Percentiles rank a stretch among this genome's conserved stretches.
These are phyloP conservation scores for Ruellia speciosa DNA, from an alignment of 305 asterid genomes.

Conservation along the genomic window DNA sequence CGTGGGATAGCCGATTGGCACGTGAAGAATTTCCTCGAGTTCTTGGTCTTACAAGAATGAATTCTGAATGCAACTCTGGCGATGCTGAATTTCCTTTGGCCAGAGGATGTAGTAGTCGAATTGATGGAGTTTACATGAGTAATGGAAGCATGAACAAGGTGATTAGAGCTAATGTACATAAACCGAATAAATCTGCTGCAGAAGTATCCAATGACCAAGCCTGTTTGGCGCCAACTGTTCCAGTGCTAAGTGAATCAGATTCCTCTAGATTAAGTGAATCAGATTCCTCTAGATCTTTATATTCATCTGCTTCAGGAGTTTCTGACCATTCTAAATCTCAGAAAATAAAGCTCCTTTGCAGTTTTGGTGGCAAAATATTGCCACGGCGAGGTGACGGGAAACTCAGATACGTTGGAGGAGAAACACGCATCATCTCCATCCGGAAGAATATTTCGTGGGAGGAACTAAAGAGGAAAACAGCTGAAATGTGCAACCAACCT, in stretches of 20 bases:
- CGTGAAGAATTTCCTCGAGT: conserved; percentile 56
- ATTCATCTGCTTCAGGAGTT: conserved; percentile 31
- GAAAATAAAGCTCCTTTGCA: conserved; percentile 50
- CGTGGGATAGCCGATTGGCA: conserved; percentile 33
- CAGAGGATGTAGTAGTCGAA: conserved; percentile 36
- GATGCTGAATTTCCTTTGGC: conserved; percentile 44
- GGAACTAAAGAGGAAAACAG: conserved; percentile 32
- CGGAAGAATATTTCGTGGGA: conserved; percentile 29
- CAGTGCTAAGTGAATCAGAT: conserved; percentile 32
- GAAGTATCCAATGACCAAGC: conserved; percentile 28
- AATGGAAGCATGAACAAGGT: conserved; percentile 25
- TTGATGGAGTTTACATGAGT: conserved; percentile 27
- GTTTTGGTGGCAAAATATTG: conserved; percentile 42
- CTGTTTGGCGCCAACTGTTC: conserved; percentile 25
- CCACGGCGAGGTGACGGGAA: conserved; percentile 49
- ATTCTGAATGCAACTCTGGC: conserved; percentile 56
- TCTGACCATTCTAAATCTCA: conserved; percentile 39
- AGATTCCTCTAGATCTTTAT: conserved; percentile 34
- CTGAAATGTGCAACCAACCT: conserved; percentile 32
- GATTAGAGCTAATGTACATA: conserved; percentile 28
- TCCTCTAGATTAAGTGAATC: conserved; percentile 39
- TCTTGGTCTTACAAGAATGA: conserved; percentile 57
- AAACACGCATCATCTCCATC: conserved; percentile 39
- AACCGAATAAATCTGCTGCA: conserved; percentile 24
- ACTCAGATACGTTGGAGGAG: conserved; percentile 46